Evolutionary conservation across 768 basidiomycete species (phyloP).

Genomic region (Pisolithus tinctorius): DNA sequence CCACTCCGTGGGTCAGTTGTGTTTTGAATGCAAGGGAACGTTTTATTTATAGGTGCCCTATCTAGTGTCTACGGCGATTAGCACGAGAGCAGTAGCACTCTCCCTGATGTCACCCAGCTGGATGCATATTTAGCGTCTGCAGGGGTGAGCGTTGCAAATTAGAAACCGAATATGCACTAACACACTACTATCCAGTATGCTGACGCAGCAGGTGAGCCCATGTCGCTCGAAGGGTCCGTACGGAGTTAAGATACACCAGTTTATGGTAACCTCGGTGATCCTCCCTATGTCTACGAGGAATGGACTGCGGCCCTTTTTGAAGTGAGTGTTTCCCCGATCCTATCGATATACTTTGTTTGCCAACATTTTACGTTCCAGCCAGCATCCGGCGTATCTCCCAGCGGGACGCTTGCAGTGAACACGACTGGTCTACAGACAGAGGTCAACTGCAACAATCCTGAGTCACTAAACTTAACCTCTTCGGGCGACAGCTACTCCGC

Average conservation of each 20-base stretch:
- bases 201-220: conserved; percentile 20
- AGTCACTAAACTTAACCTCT: conserved; percentile 19
- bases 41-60: conserved; percentile 10
- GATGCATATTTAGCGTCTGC: conserved; percentile 55
- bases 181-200: conserved; percentile 28
- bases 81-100: conserved; percentile 39
- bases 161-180: not conserved
- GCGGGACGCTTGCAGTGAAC: conserved; percentile 46
- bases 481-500: conserved; percentile 29
- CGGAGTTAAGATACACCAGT: conserved; percentile 11
- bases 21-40: conserved; percentile 5
- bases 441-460: conserved; percentile 41
- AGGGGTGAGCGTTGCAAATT: conserved; percentile 30
- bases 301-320: conserved; percentile 54
- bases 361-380: conserved; percentile 27
- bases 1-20: conserved; percentile 14
- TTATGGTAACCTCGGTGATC: conserved; percentile 41
- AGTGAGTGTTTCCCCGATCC: conserved; percentile 26
- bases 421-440: conserved; percentile 42
- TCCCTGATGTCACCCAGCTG: conserved; percentile 35
- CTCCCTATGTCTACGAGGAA: conserved; percentile 45
- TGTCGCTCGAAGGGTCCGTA: not conserved
- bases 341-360: not conserved
- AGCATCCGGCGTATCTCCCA: conserved; percentile 36
- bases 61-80: conserved; percentile 31